phyloP scores from a whole-genome alignment of 371 early-diverging fungal species.

The Mortierella sp. region DNA sequence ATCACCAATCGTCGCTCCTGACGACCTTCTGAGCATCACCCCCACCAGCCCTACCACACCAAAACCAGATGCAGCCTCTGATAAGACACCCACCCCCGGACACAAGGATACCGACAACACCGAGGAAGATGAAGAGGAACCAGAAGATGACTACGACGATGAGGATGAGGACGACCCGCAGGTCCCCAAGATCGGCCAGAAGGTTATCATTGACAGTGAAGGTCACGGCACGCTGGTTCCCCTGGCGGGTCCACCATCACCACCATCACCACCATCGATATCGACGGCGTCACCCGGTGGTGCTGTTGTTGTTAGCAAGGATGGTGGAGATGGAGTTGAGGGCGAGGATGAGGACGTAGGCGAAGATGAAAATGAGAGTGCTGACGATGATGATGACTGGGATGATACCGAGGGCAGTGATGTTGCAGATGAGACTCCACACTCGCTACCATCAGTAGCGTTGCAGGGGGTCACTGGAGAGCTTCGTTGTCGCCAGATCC shows the following conservation, averaged over 20 bases:
- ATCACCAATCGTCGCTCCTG: too few species aligned
- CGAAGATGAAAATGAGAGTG: slow-evolving; percentile 11
- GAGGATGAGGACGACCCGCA: slow-evolving; percentile 23
- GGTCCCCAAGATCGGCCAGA: slow-evolving; percentile 7
- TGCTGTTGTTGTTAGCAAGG: not conserved
- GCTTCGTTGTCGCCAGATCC: too few species aligned
- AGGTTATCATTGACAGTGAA: not conserved
- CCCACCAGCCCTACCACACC: too few species aligned
- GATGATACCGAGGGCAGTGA: slow-evolving; percentile 1
- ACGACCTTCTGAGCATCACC: too few species aligned
- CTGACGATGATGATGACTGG: not conserved
- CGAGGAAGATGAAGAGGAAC: not conserved
- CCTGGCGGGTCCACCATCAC: not conserved
- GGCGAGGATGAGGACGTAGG: slow-evolving; percentile 6
- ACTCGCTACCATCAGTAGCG: too few species aligned
- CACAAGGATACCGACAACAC: not conserved
- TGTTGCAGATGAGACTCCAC: too few species aligned
- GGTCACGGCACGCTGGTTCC: not conserved
- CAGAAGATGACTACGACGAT: slow-evolving; percentile 1
- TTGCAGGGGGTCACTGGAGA: too few species aligned
- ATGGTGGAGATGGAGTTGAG: not conserved
- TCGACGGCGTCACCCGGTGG: not conserved
- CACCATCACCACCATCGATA: not conserved
- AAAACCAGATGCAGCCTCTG: too few species aligned
- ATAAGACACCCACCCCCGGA: too few species aligned